A percentile compares a stretch with the other conserved stretches of the same genome.
Conservation (phyloP, 192 early-diverging fungal genomes). For the Coemansia sp. region DNA sequence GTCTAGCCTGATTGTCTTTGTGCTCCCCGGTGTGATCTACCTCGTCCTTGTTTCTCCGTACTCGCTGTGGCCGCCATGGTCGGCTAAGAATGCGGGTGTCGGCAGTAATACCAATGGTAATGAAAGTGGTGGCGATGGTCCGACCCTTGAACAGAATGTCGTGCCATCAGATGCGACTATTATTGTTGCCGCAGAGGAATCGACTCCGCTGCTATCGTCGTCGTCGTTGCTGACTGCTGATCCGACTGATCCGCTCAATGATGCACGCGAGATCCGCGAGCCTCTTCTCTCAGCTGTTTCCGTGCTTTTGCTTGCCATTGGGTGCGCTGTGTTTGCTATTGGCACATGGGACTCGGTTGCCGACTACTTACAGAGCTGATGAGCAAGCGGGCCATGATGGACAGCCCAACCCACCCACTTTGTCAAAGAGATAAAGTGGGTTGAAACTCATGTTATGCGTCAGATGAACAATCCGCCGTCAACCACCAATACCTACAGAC, state of each 20-base stretch:
- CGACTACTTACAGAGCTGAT: constrained; percentile 21
- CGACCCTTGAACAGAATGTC: neutral
- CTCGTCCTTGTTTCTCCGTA: constrained; percentile 39
- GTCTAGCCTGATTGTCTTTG: constrained; percentile 46
- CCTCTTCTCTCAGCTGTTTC: constrained; percentile 25
- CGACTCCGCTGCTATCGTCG: constrained; percentile 7
- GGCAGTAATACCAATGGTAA: neutral
- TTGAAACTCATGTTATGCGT: neutral
- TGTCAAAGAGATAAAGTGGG: too few relatives aligned
- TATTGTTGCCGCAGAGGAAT: neutral
- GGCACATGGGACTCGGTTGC: constrained; percentile 39
- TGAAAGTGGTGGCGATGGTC: neutral
- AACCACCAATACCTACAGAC: constrained; percentile 33
- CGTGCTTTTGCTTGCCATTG: constrained; percentile 24
- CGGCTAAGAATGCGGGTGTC: constrained; percentile 2
- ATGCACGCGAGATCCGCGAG: constrained; percentile 22
- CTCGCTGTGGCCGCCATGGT: neutral
- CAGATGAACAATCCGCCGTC: constrained; percentile 46
- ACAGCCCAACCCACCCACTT: neutral
- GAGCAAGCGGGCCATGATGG: neutral
- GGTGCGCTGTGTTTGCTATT: constrained; percentile 36
- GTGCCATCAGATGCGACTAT: neutral
- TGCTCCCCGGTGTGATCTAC: constrained; percentile 44
- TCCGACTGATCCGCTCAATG: neutral
- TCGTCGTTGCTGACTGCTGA: neutral